These are phyloP conservation scores for Suhomyces anneliseae DNA, from an alignment of 1,139 yeast species.

Conservation along the genomic window DNA sequence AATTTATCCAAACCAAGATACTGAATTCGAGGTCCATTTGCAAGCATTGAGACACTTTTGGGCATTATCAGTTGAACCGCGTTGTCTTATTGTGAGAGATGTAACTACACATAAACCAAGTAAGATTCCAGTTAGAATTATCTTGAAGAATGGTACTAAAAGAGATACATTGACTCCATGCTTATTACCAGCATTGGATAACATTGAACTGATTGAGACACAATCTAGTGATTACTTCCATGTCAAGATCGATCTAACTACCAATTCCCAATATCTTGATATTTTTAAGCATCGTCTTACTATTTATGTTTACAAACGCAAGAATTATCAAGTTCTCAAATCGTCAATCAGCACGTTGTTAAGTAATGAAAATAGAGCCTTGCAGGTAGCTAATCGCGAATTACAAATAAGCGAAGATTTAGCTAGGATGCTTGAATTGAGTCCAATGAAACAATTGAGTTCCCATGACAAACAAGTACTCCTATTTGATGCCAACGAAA, in stretches of 20 bases:
- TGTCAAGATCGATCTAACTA: slow-evolving; percentile 41
- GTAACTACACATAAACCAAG: slow-evolving; percentile 56
- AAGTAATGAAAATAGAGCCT: slow-evolving; percentile 31
- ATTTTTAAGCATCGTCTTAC: slow-evolving; percentile 49
- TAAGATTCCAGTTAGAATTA: slow-evolving; percentile 51
- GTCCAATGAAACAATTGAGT: slow-evolving; percentile 26
- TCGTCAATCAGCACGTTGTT: slow-evolving; percentile 38
- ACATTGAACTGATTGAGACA: slow-evolving; percentile 45
- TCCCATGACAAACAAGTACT: slow-evolving; percentile 38
- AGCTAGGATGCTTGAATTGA: slow-evolving; percentile 23
- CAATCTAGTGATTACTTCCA: slow-evolving; percentile 46
- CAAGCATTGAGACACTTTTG: slow-evolving; percentile 91
- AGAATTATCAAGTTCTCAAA: slow-evolving; percentile 41
- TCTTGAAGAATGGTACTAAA: slow-evolving; percentile 30
- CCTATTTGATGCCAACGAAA: slow-evolving; percentile 28
- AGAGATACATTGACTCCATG: slow-evolving; percentile 56
- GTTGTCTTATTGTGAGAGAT: slow-evolving; percentile 78
- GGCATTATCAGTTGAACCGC: slow-evolving; percentile 79
- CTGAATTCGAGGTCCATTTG: slow-evolving; percentile 59
- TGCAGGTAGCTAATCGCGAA: slow-evolving; percentile 34
- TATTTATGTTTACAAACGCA: slow-evolving; percentile 50
- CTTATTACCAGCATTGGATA: slow-evolving; percentile 60
- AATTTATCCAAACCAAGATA: slow-evolving; percentile 53
- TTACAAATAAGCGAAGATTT: slow-evolving; percentile 27
- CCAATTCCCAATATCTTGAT: slow-evolving; percentile 38